Evolutionary conservation across 306 rosid species (phyloP).

Genomic region (Bauhinia variegata): DNA sequence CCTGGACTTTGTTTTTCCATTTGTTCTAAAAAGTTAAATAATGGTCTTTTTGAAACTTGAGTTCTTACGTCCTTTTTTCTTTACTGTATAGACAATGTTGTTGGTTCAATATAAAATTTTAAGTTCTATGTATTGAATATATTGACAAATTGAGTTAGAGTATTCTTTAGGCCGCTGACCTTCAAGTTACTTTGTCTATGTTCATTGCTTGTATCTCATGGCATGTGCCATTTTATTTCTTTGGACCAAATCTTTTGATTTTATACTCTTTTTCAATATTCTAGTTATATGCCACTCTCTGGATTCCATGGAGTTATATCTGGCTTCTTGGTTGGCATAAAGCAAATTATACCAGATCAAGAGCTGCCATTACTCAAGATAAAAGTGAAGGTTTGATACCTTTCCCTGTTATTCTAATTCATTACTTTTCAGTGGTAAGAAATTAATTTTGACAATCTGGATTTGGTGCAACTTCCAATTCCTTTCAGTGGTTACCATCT

Average conservation of each 20-base stretch:
- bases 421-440: neutral
- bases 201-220: constrained; percentile 13
- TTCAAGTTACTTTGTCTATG: neutral
- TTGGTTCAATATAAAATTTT: neutral
- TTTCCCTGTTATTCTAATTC: neutral
- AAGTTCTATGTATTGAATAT: neutral
- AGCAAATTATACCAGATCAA: constrained; percentile 94
- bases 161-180: neutral
- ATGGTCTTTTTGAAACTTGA: constrained; percentile 7
- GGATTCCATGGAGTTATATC: constrained; percentile 89
- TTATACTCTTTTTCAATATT: constrained; percentile 31
- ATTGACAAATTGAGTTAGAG: constrained; percentile 8
- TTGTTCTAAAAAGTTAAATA: constrained; percentile 14
- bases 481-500: constrained; percentile 85
- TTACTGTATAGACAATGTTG: constrained; percentile 24
- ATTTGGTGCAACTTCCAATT: constrained; percentile 36
- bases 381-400: constrained; percentile 67
- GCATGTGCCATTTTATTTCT: constrained; percentile 1
- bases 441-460: constrained; percentile 30
- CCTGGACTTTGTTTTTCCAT: constrained; percentile 2
- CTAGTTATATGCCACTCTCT: constrained; percentile 81
- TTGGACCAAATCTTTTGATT: constrained; percentile 13
- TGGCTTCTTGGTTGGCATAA: constrained; percentile 94
- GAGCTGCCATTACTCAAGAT: constrained; percentile 74
- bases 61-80: constrained; percentile 7